Evolutionary conservation across 1,139 yeast genomes (phyloP).

Genomic region (Ogataea hybrid): DNA sequence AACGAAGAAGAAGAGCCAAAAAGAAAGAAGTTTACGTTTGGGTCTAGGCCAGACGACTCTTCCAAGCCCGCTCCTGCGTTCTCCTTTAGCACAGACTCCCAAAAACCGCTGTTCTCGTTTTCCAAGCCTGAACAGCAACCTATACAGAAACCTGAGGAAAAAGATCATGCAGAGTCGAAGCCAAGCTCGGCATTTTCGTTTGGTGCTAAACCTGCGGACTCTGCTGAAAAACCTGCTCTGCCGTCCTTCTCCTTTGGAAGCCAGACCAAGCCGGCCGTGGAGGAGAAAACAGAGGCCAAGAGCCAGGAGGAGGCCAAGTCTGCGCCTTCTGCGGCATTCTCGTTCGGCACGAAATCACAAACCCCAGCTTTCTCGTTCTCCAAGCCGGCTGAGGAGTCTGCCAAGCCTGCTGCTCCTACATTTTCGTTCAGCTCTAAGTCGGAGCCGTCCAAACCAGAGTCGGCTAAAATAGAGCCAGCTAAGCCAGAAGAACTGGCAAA

Average conservation of each 20-base stretch:
- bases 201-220: background rate
- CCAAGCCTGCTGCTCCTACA: slow-evolving; percentile 8
- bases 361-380: slow-evolving; percentile 10
- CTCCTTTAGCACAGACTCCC: slow-evolving; percentile 3
- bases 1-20: slow-evolving; percentile 7
- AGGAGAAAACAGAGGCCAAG: background rate
- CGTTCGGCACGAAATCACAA: slow-evolving; percentile 11
- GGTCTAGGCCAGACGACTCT: background rate
- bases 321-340: slow-evolving; percentile 6
- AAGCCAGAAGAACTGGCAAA: background rate
- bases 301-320: background rate
- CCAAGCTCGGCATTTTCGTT: background rate
- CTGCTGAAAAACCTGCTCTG: background rate
- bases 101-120: slow-evolving; percentile 1
- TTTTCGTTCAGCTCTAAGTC: slow-evolving; percentile 7
- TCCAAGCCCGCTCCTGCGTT: slow-evolving; percentile 20
- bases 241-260: background rate
- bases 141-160: no score
- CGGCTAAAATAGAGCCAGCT: background rate
- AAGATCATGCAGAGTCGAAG: background rate
- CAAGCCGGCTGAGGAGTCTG: background rate
- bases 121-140: slow-evolving; percentile 1
- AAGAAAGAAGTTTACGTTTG: slow-evolving; percentile 9
- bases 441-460: background rate
- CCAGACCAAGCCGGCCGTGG: background rate